These are phyloP conservation scores for Pseudogymnoascus sp. DNA, from an alignment of 2,329 filamentous ascomycete genomes.

Conservation along the genomic window DNA sequence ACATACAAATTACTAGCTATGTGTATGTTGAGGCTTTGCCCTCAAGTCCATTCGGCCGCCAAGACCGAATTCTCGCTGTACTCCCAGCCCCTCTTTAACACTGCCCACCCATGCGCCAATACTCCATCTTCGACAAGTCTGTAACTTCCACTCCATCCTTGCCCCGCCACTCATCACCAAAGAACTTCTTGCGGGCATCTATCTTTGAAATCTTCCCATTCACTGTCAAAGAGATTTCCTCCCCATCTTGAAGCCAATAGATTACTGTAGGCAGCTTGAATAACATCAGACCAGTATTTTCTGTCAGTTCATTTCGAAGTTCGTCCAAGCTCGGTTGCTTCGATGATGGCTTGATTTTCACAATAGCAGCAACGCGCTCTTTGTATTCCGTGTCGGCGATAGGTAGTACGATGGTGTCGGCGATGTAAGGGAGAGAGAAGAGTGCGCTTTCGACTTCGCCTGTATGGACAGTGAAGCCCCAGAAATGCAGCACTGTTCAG, in stretches of 20 bases:
- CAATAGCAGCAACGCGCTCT: slow-evolving; percentile 17
- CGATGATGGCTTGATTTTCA: slow-evolving; percentile 13
- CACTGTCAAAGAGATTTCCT: slow-evolving; percentile 16
- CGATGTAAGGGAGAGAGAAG: slow-evolving; percentile 15
- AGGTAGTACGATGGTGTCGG: slow-evolving; percentile 14
- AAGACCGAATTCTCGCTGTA: too few species aligned
- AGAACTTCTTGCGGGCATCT: slow-evolving; percentile 16
- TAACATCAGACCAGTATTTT: slow-evolving; percentile 14
- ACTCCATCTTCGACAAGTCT: slow-evolving; percentile 16
- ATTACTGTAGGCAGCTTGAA: slow-evolving; percentile 19
- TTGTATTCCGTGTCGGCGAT: slow-evolving; percentile 16
- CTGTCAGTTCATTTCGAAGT: slow-evolving; percentile 16
- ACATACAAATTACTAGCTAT: too few species aligned
- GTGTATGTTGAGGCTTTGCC: too few species aligned
- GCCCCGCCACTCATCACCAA: slow-evolving; percentile 14
- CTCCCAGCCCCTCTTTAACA: slow-evolving; percentile 11
- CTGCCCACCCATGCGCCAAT: slow-evolving; percentile 20
- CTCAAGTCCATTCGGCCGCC: too few species aligned
- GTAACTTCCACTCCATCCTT: slow-evolving; percentile 15
- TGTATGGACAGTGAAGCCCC: slow-evolving; percentile 19
- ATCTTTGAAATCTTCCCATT: slow-evolving; percentile 19
- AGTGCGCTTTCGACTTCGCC: slow-evolving; percentile 18
- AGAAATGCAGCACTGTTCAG: slow-evolving; percentile 18
- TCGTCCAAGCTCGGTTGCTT: slow-evolving; percentile 11
- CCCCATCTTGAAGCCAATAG: slow-evolving; percentile 17